Evolutionary conservation across 23 red algal genomes (phyloP), one percentile per base, ranked within the genome.

Genomic region (Porphyridium purpureum): DNA sequence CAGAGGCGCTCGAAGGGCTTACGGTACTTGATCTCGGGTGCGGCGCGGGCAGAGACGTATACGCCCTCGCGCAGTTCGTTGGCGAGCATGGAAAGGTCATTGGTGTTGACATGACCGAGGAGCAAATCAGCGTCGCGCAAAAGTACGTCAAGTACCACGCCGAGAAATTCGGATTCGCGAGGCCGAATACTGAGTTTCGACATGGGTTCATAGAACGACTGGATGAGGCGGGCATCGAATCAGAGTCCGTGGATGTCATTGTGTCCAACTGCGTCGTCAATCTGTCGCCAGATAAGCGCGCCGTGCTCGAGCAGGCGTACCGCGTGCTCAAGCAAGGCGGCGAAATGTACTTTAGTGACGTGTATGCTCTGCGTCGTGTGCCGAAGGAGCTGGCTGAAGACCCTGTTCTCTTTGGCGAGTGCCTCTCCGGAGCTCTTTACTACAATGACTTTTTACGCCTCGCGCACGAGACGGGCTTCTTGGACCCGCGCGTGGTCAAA

Each of bases 211-310:
- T 77, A 21, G 72, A 77, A 40, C 11, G 56, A 8, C 49, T 77
- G 21, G 60, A 66, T 9, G 23, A 47, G 49, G 59, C 17, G 26
- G 59, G 59, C 7, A 24, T 77, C 4, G 23, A 24, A 49, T 2
- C 2, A 4, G 35, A 34, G 49, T 67, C 60, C 7, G 53, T 65
- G 47, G 72, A 77, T 52, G 0, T 77, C 2, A 59, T 77, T 3
- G 21, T 77, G 30, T 62, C 51, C 25, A 77, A 77, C 55, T 77
- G 72, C 46, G 72, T 77, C 28, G 24, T 59, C 35, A 77, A 77
- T 52, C 27, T 77, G 17, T 55, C 63, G 25, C 40, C 72, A 4
- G 36, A 67, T 9, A 77, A 77, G 72, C 29, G 27, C 25, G 7
- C 1, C 9, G 47, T 77, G 23, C 38, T 77, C 46, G 35, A 25